phyloP scores from a whole-genome alignment of 2,329 filamentous ascomycete species.

The Aspergillus aculeatus region DNA sequence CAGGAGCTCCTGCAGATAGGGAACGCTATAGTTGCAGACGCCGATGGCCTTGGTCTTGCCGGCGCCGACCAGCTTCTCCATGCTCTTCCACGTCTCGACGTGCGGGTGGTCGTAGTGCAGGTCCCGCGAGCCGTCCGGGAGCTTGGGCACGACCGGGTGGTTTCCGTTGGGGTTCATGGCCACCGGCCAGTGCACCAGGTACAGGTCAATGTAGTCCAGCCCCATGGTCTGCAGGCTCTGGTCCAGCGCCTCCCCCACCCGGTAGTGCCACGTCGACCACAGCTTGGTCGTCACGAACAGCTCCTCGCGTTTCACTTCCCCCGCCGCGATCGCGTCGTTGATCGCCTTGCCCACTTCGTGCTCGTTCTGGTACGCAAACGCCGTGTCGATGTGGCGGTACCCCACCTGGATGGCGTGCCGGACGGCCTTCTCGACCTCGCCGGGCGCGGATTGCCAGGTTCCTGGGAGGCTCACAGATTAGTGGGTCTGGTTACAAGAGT shows the following conservation, averaged over 20 bases:
- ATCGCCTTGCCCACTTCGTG: constrained; percentile 78
- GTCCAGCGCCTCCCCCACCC: constrained; percentile 67
- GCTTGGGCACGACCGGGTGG: constrained; percentile 64
- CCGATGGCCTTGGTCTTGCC: constrained; percentile 59
- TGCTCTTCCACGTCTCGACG: constrained; percentile 71
- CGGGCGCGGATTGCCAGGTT: constrained; percentile 64
- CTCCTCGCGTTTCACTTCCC: constrained; percentile 70
- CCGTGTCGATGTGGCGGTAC: constrained; percentile 44
- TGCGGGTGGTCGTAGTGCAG: constrained; percentile 68
- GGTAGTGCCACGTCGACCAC: constrained; percentile 75
- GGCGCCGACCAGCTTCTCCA: constrained; percentile 58
- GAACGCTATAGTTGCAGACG: constrained; percentile 58
- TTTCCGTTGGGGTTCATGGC: constrained; percentile 69
- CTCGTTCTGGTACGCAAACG: constrained; percentile 58
- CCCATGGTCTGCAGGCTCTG: constrained; percentile 72
- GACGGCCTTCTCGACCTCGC: constrained; percentile 60
- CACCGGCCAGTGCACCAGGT: constrained; percentile 79
- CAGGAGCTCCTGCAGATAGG: constrained; percentile 56
- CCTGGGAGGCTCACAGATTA: constrained; percentile 39
- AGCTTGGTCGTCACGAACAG: constrained; percentile 84
- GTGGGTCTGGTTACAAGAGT: no score
- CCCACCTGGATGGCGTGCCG: constrained; percentile 53
- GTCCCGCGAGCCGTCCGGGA: constrained; percentile 70
- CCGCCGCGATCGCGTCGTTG: constrained; percentile 67
- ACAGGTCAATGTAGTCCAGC: constrained; percentile 78